Evolutionary conservation across 345 rosid species (phyloP), one percentile per base, ranked within the genome.

Genomic region (Geranium brycei): DNA sequence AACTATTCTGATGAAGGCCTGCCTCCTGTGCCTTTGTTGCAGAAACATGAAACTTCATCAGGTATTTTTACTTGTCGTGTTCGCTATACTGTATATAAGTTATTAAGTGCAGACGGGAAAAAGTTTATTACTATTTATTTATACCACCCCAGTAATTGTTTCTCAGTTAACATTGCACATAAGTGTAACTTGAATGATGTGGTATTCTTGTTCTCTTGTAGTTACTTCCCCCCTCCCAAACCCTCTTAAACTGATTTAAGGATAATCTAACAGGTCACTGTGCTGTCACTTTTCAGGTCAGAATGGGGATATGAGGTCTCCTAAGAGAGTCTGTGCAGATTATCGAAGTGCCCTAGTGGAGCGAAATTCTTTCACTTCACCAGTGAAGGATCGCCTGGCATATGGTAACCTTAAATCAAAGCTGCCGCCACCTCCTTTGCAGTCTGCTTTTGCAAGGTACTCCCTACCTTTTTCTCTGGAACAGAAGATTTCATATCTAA

Each of bases 391-490:
- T 75, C 89, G 88, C 10, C 76, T 82, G 58, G 83, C 91, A 60
- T 70, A 81, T 0, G 78, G 82, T 62, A 80, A 73, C 69, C 77
- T 73, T 51, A 86, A 85, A 77, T 66, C 91, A 63, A 87, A 90
- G 79, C 77, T 78, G 60, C 71, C 81, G 16, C 79, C 88, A 28
- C 85, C 91, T 69, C 89, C 95, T 31, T 68, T 85, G 76, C 91
- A 85, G 72, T 87, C 91, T 76, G 86, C 90, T 61, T 85, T 90
- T 84, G 87, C 95, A 66, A 90, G 95, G 97, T 85, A 81, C 40
- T 15, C 31, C 19, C 13, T 62, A 8, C 18, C 10, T 61, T 19
- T 56, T n/a, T 13, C 11, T 7, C 23, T 10, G 65, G 23, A 41
- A 51, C 16, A 40, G 61, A 56, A 63, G 51, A 17, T 71, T 32